Percentiles rank a stretch among this genome's conserved stretches.
These are phyloP conservation scores for Saraca asoca DNA, from an alignment of 331 rosid species.

Conservation along the genomic window DNA sequence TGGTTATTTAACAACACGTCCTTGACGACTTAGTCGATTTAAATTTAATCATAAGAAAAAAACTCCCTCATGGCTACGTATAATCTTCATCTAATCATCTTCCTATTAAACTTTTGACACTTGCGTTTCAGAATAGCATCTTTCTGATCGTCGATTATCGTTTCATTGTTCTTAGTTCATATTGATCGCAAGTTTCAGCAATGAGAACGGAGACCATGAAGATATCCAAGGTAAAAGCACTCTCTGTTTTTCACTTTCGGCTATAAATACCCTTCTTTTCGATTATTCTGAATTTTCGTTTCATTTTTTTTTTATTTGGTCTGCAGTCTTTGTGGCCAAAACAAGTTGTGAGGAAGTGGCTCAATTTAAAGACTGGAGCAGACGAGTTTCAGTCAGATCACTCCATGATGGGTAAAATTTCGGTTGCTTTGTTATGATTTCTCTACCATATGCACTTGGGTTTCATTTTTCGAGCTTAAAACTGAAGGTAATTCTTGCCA, in stretches of 20 bases:
- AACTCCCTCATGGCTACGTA: slow-evolving; percentile 29
- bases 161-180: slow-evolving; percentile 19
- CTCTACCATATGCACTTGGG: background rate
- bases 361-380: slow-evolving; percentile 50
- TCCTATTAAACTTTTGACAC: slow-evolving; percentile 8
- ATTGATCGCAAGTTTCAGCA: slow-evolving; percentile 41
- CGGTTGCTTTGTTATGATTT: background rate
- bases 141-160: slow-evolving; percentile 21
- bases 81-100: slow-evolving; percentile 15
- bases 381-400: slow-evolving; percentile 55
- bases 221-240: slow-evolving; percentile 58
- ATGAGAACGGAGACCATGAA: slow-evolving; percentile 61
- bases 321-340: slow-evolving; percentile 70
- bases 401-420: slow-evolving; percentile 42
- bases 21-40: slow-evolving; percentile 26
- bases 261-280: background rate
- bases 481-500: background rate
- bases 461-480: slow-evolving; percentile 4
- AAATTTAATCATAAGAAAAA: slow-evolving; percentile 7
- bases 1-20: slow-evolving; percentile 24
- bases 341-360: slow-evolving; percentile 67
- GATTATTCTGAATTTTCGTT: background rate
- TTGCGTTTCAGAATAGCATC: slow-evolving; percentile 11
- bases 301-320: background rate
- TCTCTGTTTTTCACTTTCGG: background rate